Conservation (phyloP, 2,329 filamentous ascomycete species). For the Fusarium goolgardi region DNA sequence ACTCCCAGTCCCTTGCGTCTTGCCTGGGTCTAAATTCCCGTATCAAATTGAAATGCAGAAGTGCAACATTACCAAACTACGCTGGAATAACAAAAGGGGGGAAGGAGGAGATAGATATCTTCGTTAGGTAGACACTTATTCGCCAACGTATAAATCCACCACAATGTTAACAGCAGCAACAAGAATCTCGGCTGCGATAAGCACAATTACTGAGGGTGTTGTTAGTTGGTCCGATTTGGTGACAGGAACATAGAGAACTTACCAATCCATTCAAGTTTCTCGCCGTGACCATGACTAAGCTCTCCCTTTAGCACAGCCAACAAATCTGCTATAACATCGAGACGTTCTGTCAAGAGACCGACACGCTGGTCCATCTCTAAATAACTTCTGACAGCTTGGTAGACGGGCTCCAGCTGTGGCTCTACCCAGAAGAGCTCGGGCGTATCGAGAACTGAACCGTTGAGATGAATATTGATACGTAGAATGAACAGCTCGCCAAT, state of each 20-base stretch:
- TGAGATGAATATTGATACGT: conserved; percentile 96
- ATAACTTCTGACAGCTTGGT: conserved; percentile 94
- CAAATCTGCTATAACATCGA: conserved; percentile 90
- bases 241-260: conserved; percentile 52
- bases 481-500: conserved; percentile 98
- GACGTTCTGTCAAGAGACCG: conserved; percentile 84
- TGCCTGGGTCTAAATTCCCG: conserved; percentile 2
- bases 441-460: conserved; percentile 95
- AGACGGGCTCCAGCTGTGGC: conserved; percentile 94
- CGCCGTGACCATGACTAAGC: conserved; percentile 90
- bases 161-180: conserved; percentile 95
- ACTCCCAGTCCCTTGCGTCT: conserved; percentile 19
- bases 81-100: conserved; percentile 7
- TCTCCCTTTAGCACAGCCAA: conserved; percentile 95
- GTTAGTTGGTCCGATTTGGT: conserved; percentile 9
- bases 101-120: not conserved
- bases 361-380: conserved; percentile 98
- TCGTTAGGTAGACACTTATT: conserved; percentile 38
- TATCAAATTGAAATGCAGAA: conserved; percentile 24
- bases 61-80: conserved; percentile 8
- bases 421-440: conserved; percentile 99
- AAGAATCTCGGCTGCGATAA: conserved; percentile 95
- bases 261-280: conserved; percentile 92
- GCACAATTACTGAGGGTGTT: conserved; percentile 77
- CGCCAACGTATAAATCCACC: conserved; percentile 82